phyloP scores from a whole-genome alignment of 306 rosid genomes.

The Aeschynomene evenia region DNA sequence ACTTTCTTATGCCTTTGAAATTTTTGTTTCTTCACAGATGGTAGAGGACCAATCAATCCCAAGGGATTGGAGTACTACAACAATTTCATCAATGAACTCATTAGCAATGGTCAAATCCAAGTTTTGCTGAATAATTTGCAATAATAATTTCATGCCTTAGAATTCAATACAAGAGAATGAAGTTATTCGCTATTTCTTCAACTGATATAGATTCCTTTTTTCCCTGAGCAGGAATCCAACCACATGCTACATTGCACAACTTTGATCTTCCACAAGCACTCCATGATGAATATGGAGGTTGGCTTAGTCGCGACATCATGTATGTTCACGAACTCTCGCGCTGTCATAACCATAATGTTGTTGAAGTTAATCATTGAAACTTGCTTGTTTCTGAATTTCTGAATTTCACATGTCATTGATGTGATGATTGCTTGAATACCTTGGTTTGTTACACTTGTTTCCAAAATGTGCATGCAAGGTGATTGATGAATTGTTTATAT shows the following conservation, averaged over 20 bases:
- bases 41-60: constrained; percentile 71
- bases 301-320: constrained; percentile 53
- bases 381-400: neutral
- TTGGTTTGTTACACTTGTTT: no score
- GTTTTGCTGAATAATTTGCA: constrained; percentile 25
- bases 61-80: constrained; percentile 71
- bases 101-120: constrained; percentile 42
- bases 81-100: constrained; percentile 66
- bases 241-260: constrained; percentile 54
- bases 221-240: constrained; percentile 47
- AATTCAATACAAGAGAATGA: neutral
- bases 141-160: neutral
- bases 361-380: neutral
- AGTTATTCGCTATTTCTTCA: neutral
- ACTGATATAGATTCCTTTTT: neutral
- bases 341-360: neutral
- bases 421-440: no score
- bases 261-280: constrained; percentile 57
- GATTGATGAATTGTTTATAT: no score
- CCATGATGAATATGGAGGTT: constrained; percentile 67
- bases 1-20: neutral
- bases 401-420: no score
- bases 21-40: constrained; percentile 41
- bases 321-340: constrained; percentile 22
- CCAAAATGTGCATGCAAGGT: no score